A percentile compares a stretch with the other conserved stretches of the same genome.
These are phyloP conservation scores for Fusarium virguliforme DNA, from an alignment of 2,329 filamentous ascomycete species.

Conservation along the genomic window DNA sequence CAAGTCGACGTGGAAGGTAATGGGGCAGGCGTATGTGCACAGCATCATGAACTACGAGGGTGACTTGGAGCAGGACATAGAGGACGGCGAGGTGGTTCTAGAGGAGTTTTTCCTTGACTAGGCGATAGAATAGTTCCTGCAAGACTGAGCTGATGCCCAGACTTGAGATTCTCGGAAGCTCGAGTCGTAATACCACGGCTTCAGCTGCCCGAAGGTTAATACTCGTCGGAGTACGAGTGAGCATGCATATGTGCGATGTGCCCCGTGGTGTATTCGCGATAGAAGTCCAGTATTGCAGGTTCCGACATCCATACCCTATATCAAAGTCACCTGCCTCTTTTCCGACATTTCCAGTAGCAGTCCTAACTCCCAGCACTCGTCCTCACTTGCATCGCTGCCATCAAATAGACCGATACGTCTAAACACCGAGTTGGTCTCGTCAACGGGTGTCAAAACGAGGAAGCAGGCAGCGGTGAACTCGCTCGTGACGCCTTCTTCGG, in stretches of 20 bases:
- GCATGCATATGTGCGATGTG: too few relatives aligned
- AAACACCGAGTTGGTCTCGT: not conserved
- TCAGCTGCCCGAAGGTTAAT: too few relatives aligned
- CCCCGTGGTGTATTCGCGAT: too few relatives aligned
- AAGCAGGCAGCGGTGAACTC: not conserved
- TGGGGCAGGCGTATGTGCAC: conserved; percentile 21
- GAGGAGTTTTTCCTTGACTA: conserved; percentile 29
- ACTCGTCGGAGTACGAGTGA: too few relatives aligned
- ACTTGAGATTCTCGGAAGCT: too few relatives aligned
- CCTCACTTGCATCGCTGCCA: not conserved
- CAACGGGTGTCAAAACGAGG: conserved; percentile 1
- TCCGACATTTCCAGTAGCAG: not conserved
- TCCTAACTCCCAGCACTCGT: not conserved
- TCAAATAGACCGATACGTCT: conserved; percentile 2
- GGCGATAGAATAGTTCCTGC: not conserved
- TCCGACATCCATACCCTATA: not conserved
- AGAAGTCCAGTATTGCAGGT: too few relatives aligned
- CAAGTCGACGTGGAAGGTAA: conserved; percentile 22
- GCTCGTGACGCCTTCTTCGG: not conserved
- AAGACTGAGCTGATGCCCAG: too few relatives aligned
- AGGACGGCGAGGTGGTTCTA: not conserved
- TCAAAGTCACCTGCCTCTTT: not conserved
- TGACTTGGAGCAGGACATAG: conserved; percentile 22
- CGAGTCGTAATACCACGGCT: too few relatives aligned
- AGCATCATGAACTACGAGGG: conserved; percentile 15